Base-by-base conservation (phyloP, 2,329 filamentous ascomycete genomes). In the Ophidiomyces ophidiicola region DNA sequence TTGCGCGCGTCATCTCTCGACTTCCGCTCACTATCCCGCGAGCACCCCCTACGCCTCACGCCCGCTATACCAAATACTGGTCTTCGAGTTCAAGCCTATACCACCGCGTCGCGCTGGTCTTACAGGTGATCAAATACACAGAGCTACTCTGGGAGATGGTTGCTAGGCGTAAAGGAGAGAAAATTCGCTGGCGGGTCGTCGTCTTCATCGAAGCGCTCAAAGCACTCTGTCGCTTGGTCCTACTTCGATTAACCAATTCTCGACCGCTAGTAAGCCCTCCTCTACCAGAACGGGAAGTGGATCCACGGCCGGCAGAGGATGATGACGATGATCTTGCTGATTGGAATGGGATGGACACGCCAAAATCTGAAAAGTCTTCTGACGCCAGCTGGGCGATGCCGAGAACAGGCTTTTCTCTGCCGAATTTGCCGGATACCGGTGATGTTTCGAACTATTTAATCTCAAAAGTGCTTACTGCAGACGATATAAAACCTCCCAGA, bases 71-170 rank as follows among this genome's bases (percentile, higher is more conserved):
- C 25, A 69, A 70, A 46, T 78, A 76, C 57, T 79, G 74, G 71
- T 68, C 69, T 12, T 64, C 69, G 34, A 68, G 69, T 39, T 78
- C 73, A 52, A 67, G 71, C 3, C 69, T 84, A 6, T 98, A 98
- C 60, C 76, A 80, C 43, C 75, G 82, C 43, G 76, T 92, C 39
- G 87, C 88, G 28, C 71, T 87, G 47, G 67, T 86, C 3, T 67
- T 98, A 34, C 85, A 93, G 57, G 81, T 93, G 63, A 82, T 94
- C 18, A 82, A 90, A 50, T 96, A 96, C 56, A 94, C 87, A 0
- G 85, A 98, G 63, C 68, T 98, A 20, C 66, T 98, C n/a, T 90
- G 88, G 73, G 90, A 98, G 59, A 98, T 98, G 90, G 76, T 82
- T 19, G 87, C 87, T 19, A 92, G 93, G 62, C 74, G 88, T 34